Evolutionary conservation across 345 rosid species (phyloP).

Genomic region (Pugionium dolabratum): DNA sequence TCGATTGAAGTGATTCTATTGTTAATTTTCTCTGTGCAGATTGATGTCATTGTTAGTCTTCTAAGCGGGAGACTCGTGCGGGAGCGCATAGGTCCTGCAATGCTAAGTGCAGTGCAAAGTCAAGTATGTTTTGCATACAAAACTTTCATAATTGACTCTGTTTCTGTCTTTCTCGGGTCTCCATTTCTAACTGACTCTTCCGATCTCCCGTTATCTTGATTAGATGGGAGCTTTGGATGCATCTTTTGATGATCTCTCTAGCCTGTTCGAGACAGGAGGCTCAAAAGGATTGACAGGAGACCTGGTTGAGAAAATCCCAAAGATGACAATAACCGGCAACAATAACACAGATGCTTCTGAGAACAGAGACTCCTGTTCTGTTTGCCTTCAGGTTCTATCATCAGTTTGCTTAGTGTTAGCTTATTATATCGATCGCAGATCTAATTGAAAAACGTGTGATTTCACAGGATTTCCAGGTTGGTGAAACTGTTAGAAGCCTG

Average conservation of each 20-base stretch:
- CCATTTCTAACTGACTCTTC: neutral
- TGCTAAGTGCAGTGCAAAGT: too few relatives aligned
- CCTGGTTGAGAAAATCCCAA: slow-evolving; percentile 82
- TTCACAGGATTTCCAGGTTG: slow-evolving; percentile 84
- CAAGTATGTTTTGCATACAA: slow-evolving; percentile 57
- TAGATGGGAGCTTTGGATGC: slow-evolving; percentile 95
- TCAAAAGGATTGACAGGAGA: slow-evolving; percentile 79
- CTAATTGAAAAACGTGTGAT: neutral
- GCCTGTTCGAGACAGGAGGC: slow-evolving; percentile 79
- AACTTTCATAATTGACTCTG: neutral
- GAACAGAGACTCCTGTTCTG: slow-evolving; percentile 81
- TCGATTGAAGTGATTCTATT: slow-evolving; percentile 15
- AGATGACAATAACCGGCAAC: slow-evolving; percentile 61
- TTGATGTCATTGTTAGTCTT: slow-evolving; percentile 96
- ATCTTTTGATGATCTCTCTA: slow-evolving; percentile 65
- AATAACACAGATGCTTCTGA: slow-evolving; percentile 75
- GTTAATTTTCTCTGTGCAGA: slow-evolving; percentile 42
- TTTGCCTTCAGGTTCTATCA: slow-evolving; percentile 85
- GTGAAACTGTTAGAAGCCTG: slow-evolving; percentile 84
- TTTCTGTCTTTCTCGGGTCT: neutral
- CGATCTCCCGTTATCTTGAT: slow-evolving; percentile 11
- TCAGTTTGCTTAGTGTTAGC: slow-evolving; percentile 1
- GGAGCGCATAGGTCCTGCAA: slow-evolving; percentile 45
- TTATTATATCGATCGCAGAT: neutral
- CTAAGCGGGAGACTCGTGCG: slow-evolving; percentile 94